These are phyloP conservation scores for Zygosaccharomyces rouxii DNA, from an alignment of 805 yeast species.

Conservation along the genomic window DNA sequence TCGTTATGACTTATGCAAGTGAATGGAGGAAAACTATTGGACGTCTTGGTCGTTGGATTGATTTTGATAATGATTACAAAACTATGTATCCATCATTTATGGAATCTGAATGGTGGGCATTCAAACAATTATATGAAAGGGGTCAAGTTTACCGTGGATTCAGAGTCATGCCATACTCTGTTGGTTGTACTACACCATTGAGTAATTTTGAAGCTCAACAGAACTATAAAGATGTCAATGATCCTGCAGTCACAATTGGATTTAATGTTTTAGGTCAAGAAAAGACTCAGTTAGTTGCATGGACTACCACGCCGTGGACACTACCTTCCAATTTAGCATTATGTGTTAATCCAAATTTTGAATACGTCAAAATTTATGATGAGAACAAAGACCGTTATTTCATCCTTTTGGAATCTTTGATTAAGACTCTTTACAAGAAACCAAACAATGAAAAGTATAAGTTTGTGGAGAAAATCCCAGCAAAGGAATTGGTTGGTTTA, in stretches of 20 bases:
- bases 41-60: constrained; percentile 98
- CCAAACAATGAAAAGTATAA: constrained; percentile 86
- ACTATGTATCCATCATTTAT: constrained; percentile 91
- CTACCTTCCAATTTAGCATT: constrained; percentile 89
- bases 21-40: constrained; percentile 94
- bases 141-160: constrained; percentile 89
- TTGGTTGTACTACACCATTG: constrained; percentile 94
- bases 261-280: constrained; percentile 80
- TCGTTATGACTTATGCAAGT: constrained; percentile 94
- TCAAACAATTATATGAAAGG: constrained; percentile 80
- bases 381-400: constrained; percentile 78
- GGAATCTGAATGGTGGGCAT: constrained; percentile 99
- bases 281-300: constrained; percentile 81
- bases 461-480: constrained; percentile 74
- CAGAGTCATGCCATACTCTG: constrained; percentile 98
- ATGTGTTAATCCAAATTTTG: constrained; percentile 86
- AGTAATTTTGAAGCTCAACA: constrained; percentile 98
- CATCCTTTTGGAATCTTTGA: constrained; percentile 77
- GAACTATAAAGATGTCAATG: constrained; percentile 94
- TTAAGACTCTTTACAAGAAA: constrained; percentile 85
- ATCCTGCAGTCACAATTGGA: constrained; percentile 92
- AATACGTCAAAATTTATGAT: constrained; percentile 87
- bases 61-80: constrained; percentile 96
- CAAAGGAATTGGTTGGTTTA: constrained; percentile 72
- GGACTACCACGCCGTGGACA: constrained; percentile 99